phyloP scores from a whole-genome alignment of 2,329 filamentous ascomycete species.

The Cladosporium sp. region DNA sequence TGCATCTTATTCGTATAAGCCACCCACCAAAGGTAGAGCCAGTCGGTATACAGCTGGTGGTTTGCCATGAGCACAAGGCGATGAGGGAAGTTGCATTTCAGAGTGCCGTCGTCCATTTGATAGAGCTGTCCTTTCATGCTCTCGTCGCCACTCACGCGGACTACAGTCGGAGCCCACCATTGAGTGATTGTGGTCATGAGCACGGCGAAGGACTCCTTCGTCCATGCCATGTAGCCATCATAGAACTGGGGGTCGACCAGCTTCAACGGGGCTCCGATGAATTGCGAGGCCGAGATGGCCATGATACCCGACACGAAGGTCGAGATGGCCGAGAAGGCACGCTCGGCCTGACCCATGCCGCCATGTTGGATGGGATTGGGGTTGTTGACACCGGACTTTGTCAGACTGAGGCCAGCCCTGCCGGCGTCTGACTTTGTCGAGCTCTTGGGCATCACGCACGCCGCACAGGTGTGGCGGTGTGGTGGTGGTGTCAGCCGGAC shows the following conservation, averaged over 20 bases:
- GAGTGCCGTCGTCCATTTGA: slow-evolving; percentile 63
- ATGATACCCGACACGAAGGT: slow-evolving; percentile 47
- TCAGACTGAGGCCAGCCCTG: slow-evolving; percentile 30
- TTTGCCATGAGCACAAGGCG: slow-evolving; percentile 80
- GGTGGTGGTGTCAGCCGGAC: no score
- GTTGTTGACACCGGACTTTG: slow-evolving; percentile 37
- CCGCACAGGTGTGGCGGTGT: no score
- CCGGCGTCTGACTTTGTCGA: slow-evolving; percentile 10
- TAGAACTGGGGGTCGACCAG: slow-evolving; percentile 71
- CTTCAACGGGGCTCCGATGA: slow-evolving; percentile 72
- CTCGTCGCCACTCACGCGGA: slow-evolving; percentile 77
- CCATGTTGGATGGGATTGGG: slow-evolving; percentile 40
- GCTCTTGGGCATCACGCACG: not conserved
- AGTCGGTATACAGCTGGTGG: slow-evolving; percentile 86
- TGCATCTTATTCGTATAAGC: slow-evolving; percentile 82
- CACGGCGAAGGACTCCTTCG: slow-evolving; percentile 77
- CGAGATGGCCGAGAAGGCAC: slow-evolving; percentile 46
- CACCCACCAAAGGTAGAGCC: slow-evolving; percentile 91
- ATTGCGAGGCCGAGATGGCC: slow-evolving; percentile 62
- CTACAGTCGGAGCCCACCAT: slow-evolving; percentile 79
- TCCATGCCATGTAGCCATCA: slow-evolving; percentile 81
- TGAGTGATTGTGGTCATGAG: slow-evolving; percentile 75
- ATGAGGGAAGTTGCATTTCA: slow-evolving; percentile 76
- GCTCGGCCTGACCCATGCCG: slow-evolving; percentile 44
- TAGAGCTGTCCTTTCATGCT: slow-evolving; percentile 72